Evolutionary conservation across 1,139 yeast species (phyloP).

Genomic region (Scheffersomyces quercinus): DNA sequence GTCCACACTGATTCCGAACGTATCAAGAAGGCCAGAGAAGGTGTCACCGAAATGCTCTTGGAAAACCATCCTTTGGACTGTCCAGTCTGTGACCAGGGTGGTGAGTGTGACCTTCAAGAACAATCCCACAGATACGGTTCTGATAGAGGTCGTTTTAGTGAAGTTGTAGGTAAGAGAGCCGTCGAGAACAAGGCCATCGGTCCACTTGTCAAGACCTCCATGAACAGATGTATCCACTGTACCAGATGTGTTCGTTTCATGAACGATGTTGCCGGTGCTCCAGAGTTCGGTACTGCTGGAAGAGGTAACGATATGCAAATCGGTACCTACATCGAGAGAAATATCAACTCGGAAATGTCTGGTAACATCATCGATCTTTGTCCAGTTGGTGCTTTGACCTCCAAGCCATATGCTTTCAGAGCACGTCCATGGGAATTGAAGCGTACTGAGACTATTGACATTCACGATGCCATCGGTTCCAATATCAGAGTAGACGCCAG

Average conservation of each 20-base stretch:
- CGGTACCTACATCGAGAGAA: constrained; percentile 85
- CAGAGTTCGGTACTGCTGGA: constrained; percentile 86
- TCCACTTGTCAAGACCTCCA: constrained; percentile 84
- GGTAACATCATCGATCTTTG: constrained; percentile 88
- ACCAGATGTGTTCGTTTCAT: constrained; percentile 89
- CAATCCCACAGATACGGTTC: constrained; percentile 83
- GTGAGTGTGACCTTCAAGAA: constrained; percentile 91
- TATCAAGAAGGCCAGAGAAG: constrained; percentile 84
- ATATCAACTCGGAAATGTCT: constrained; percentile 80
- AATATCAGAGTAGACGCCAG: constrained; percentile 83
- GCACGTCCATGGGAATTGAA: constrained; percentile 95
- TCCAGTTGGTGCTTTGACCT: constrained; percentile 91
- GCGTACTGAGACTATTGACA: constrained; percentile 87
- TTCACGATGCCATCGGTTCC: constrained; percentile 81
- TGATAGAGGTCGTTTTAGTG: constrained; percentile 84
- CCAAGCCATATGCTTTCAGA: constrained; percentile 86
- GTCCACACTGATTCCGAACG: constrained; percentile 80
- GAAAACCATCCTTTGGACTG: constrained; percentile 93
- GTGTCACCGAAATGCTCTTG: constrained; percentile 85
- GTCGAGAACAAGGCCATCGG: constrained; percentile 91
- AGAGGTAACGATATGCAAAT: constrained; percentile 93
- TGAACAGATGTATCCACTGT: constrained; percentile 94
- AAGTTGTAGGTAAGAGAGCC: constrained; percentile 83
- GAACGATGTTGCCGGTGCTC: constrained; percentile 92
- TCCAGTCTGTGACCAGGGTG: constrained; percentile 94